Percentiles rank a stretch among this genome's conserved stretches.
Conservation (phyloP, 345 rosid genomes). For the Melastoma malabathricum region DNA sequence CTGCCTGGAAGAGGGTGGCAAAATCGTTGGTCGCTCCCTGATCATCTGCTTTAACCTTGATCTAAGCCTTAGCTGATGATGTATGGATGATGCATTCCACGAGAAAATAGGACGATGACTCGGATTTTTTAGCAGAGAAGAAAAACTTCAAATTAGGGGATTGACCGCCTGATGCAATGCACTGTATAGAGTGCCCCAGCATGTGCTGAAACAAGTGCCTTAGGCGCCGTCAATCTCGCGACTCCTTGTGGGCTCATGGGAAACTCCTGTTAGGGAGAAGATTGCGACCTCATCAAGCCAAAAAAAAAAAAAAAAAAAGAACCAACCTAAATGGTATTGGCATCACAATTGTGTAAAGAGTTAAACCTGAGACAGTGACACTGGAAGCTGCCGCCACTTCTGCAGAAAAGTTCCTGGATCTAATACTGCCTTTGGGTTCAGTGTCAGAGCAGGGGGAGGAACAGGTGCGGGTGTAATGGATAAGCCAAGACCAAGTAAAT, state of each 20-base stretch:
- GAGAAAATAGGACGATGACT: slow-evolving; percentile 50
- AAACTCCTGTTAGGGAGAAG: slow-evolving; percentile 37
- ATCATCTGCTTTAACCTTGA: slow-evolving; percentile 79
- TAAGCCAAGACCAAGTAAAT: slow-evolving; percentile 67
- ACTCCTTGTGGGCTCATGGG: slow-evolving; percentile 56
- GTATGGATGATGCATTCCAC: slow-evolving; percentile 81
- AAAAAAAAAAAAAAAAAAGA: too few relatives aligned
- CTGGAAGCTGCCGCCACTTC: slow-evolving; percentile 82
- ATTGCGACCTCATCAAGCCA: neutral
- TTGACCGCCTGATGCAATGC: slow-evolving; percentile 94
- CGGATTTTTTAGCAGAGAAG: slow-evolving; percentile 84
- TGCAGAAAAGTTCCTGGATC: slow-evolving; percentile 81
- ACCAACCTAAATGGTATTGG: too few relatives aligned
- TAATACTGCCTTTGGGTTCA: slow-evolving; percentile 60
- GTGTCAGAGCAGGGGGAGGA: slow-evolving; percentile 60
- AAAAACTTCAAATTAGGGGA: slow-evolving; percentile 83
- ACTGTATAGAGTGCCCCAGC: slow-evolving; percentile 76
- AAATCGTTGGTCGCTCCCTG: slow-evolving; percentile 54
- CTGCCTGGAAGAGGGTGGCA: slow-evolving; percentile 38
- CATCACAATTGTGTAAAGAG: too few relatives aligned
- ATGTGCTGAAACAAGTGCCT: slow-evolving; percentile 68
- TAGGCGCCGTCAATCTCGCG: slow-evolving; percentile 54
- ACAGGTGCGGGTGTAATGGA: slow-evolving; percentile 36
- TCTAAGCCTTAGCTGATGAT: slow-evolving; percentile 57
- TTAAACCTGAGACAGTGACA: slow-evolving; percentile 47